Percentiles rank a stretch among this genome's conserved stretches.
Conservation (phyloP, 2,329 filamentous ascomycete species). For the Phyllosticta capitalensis region DNA sequence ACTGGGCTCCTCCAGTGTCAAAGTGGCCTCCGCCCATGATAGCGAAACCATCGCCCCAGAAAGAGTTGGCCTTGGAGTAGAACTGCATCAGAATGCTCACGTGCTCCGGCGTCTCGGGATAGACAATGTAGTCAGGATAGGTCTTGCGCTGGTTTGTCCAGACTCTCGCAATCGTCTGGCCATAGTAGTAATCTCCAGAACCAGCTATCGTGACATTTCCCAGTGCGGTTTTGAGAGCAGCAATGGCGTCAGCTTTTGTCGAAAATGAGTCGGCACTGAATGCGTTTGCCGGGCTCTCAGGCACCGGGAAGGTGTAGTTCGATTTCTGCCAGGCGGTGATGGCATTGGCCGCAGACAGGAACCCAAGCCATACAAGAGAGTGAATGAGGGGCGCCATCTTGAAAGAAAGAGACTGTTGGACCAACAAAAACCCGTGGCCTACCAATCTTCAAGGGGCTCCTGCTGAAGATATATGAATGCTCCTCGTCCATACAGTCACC, state of each 20-base stretch:
- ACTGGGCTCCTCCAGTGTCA: slow-evolving; percentile 5
- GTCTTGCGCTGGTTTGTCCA: slow-evolving; percentile 8
- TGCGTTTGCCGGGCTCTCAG: not conserved
- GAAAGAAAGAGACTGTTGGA: not conserved
- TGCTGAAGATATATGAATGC: not conserved
- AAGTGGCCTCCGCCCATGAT: slow-evolving; percentile 8
- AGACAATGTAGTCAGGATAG: slow-evolving; percentile 4
- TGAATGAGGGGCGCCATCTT: not conserved
- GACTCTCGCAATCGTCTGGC: slow-evolving; percentile 1
- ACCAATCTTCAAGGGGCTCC: not conserved
- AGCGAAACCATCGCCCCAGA: slow-evolving; percentile 2
- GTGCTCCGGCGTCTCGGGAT: slow-evolving; percentile 2
- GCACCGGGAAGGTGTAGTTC: not conserved
- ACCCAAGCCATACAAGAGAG: slow-evolving; percentile 1
- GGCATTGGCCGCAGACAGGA: slow-evolving; percentile 1
- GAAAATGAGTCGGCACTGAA: not conserved
- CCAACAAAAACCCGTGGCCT: not conserved
- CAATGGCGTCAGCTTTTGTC: slow-evolving; percentile 1
- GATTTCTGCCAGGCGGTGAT: slow-evolving; percentile 2
- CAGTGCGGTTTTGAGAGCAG: not conserved
- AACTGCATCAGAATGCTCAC: slow-evolving; percentile 8
- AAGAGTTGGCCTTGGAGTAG: slow-evolving; percentile 3
- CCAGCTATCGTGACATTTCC: slow-evolving; percentile 5
- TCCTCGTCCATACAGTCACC: not conserved
- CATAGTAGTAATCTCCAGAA: not conserved